phyloP scores from a whole-genome alignment of 2,329 filamentous ascomycete genomes.

The Fusarium sp. region DNA sequence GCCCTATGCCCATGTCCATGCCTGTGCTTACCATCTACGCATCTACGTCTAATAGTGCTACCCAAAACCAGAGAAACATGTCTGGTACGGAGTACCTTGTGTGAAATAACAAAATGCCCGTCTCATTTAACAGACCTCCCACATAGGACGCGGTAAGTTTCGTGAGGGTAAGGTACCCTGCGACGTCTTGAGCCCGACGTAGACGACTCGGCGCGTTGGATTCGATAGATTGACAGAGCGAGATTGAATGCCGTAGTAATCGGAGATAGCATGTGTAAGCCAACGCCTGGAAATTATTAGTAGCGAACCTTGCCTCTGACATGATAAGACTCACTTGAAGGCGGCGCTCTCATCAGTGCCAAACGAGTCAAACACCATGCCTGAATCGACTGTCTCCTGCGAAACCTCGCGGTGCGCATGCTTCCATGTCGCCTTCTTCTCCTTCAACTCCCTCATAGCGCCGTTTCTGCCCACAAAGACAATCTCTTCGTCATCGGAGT shows the following conservation, averaged over 20 bases:
- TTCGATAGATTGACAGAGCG: constrained; percentile 80
- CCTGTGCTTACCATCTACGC: constrained; percentile 38
- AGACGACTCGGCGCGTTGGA: constrained; percentile 82
- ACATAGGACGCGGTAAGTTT: constrained; percentile 71
- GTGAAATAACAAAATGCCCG: background rate
- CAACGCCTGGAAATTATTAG: constrained; percentile 73
- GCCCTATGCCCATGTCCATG: constrained; percentile 7
- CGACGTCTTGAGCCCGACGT: constrained; percentile 77
- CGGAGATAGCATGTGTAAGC: constrained; percentile 91
- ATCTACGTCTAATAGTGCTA: constrained; percentile 29
- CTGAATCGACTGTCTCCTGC: constrained; percentile 70
- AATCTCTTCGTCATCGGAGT: constrained; percentile 81
- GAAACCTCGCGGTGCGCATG: constrained; percentile 64
- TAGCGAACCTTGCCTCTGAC: background rate
- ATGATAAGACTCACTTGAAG: constrained; percentile 75
- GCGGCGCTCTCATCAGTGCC: constrained; percentile 80
- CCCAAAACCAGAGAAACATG: constrained; percentile 2
- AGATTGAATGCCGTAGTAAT: constrained; percentile 90
- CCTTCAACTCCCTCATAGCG: constrained; percentile 61
- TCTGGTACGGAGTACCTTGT: background rate
- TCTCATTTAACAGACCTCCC: constrained; percentile 67
- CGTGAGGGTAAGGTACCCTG: constrained; percentile 45
- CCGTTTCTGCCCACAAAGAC: constrained; percentile 85
- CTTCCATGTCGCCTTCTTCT: constrained; percentile 59
- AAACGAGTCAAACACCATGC: constrained; percentile 83